Conservation (phyloP, 495 filamentous ascomycete species). For the Aspergillus nidulans region DNA sequence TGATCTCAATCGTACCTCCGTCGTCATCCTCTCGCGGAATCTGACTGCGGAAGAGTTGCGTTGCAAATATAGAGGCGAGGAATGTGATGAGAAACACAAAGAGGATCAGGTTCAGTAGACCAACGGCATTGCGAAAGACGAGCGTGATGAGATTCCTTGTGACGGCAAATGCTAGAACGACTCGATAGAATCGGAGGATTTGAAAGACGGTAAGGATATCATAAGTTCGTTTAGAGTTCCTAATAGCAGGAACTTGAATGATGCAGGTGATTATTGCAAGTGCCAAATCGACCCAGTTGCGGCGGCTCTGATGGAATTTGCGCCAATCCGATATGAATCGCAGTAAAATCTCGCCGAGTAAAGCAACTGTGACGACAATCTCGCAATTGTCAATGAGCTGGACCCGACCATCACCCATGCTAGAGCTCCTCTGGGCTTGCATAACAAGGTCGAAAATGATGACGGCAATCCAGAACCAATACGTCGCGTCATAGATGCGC, state of each 20-base stretch:
- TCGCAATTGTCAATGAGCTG: slow-evolving; percentile 64
- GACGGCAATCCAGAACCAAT: slow-evolving; percentile 73
- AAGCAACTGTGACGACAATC: slow-evolving; percentile 68
- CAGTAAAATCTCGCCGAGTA: slow-evolving; percentile 77
- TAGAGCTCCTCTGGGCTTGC: slow-evolving; percentile 69
- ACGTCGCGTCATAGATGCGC: slow-evolving; percentile 64
- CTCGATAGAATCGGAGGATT: slow-evolving; percentile 84
- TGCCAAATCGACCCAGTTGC: slow-evolving; percentile 74
- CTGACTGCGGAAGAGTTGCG: slow-evolving; percentile 87
- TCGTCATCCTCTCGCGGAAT: slow-evolving; percentile 56
- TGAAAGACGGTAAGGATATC: slow-evolving; percentile 92
- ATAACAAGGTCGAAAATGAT: slow-evolving; percentile 73
- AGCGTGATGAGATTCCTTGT: slow-evolving; percentile 78
- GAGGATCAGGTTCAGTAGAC: slow-evolving; percentile 89
- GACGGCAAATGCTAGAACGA: slow-evolving; percentile 83
- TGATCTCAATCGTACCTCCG: slow-evolving; percentile 56
- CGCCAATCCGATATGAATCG: slow-evolving; percentile 77
- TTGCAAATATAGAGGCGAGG: slow-evolving; percentile 86
- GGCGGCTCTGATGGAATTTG: slow-evolving; percentile 63
- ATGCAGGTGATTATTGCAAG: slow-evolving; percentile 76
- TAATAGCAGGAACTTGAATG: slow-evolving; percentile 83
- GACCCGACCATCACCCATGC: slow-evolving; percentile 56
- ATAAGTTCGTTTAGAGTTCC: slow-evolving; percentile 69
- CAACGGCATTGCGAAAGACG: slow-evolving; percentile 86
- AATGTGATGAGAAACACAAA: slow-evolving; percentile 97